A percentile compares a stretch with the other conserved stretches of the same genome.
These are phyloP conservation scores for Colletotrichum sp. DNA, from an alignment of 2,329 filamentous ascomycete species.

Conservation along the genomic window DNA sequence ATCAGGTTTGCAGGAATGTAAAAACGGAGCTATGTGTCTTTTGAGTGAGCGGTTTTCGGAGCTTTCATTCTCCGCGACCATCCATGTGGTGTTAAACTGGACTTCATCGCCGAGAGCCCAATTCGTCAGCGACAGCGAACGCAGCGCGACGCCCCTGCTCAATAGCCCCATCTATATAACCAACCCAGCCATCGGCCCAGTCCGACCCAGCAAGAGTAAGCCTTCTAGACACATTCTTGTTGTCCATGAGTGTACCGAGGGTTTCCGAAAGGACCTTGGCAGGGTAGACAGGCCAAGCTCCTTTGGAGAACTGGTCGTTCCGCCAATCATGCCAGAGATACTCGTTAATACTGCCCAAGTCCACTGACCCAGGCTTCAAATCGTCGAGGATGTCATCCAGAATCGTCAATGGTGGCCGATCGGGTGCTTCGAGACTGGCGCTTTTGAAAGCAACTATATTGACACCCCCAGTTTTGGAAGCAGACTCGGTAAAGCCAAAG, in stretches of 20 bases:
- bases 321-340: background rate
- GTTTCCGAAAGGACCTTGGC: background rate
- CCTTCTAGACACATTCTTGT: background rate
- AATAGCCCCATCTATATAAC: background rate
- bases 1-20: background rate
- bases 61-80: background rate
- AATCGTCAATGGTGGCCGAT: background rate
- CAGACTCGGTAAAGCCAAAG: background rate
- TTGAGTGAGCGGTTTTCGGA: background rate
- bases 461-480: background rate
- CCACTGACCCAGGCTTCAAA: background rate
- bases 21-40: background rate
- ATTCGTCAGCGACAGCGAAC: background rate
- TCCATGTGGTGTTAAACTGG: fast-evolving
- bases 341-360: background rate
- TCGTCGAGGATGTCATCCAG: background rate
- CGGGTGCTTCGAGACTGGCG: background rate
- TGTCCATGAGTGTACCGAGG: background rate
- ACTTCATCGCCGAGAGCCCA: background rate
- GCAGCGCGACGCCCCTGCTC: background rate
- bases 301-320: background rate
- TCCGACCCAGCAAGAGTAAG: background rate
- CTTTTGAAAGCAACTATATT: background rate
- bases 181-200: background rate
- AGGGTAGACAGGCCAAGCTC: background rate